Evolutionary conservation across 2,329 filamentous ascomycete species (phyloP).

Genomic region (Ophiocordyceps camponoti-leonardi): DNA sequence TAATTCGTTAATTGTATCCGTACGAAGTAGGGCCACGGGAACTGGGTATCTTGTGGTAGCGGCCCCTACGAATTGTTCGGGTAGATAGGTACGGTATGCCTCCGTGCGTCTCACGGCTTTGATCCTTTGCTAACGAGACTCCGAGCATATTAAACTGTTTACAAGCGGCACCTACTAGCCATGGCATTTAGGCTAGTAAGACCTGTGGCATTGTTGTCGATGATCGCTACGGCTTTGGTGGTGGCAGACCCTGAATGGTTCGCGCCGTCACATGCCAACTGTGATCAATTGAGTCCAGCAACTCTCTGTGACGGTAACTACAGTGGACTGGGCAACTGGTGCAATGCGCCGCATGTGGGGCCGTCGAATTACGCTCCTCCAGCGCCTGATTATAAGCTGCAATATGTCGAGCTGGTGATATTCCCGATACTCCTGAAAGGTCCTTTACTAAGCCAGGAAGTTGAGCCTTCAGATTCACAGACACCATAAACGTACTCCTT

Average conservation of each 20-base stretch:
- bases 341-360: slow-evolving; percentile 78
- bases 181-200: too few relatives aligned
- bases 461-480: slow-evolving; percentile 40
- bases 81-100: too few relatives aligned
- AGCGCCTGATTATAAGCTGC: slow-evolving; percentile 39
- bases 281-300: slow-evolving; percentile 45
- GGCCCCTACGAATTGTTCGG: too few relatives aligned
- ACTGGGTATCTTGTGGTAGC: too few relatives aligned
- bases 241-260: slow-evolving; percentile 35
- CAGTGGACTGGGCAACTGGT: slow-evolving; percentile 58
- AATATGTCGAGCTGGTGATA: slow-evolving; percentile 59
- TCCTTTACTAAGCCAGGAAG: not conserved
- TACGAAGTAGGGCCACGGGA: too few relatives aligned
- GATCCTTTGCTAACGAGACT: too few relatives aligned
- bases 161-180: too few relatives aligned
- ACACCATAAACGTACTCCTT: slow-evolving; percentile 74
- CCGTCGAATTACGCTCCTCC: slow-evolving; percentile 42
- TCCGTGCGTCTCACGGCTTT: too few relatives aligned
- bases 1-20: too few relatives aligned
- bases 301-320: slow-evolving; percentile 22
- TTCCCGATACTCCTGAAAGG: slow-evolving; percentile 9
- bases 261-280: slow-evolving; percentile 29
- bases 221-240: not conserved
- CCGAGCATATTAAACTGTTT: too few relatives aligned
- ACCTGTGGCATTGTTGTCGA: not conserved